These are phyloP conservation scores for Penicillium ochrochloron DNA, from an alignment of 495 filamentous ascomycete genomes.

Conservation along the genomic window DNA sequence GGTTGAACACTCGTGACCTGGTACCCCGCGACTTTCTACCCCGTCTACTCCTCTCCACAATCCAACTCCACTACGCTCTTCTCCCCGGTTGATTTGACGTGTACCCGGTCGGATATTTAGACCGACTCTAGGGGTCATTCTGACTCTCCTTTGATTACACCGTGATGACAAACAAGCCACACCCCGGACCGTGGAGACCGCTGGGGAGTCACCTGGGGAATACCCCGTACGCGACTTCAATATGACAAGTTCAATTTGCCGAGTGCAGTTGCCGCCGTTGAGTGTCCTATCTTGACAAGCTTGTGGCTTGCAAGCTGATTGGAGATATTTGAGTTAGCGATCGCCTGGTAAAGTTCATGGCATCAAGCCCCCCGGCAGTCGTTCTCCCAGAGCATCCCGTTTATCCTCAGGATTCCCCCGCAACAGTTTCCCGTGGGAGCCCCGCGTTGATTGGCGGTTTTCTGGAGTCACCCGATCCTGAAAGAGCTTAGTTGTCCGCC, in stretches of 20 bases:
- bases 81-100: too few relatives aligned
- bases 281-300: background rate
- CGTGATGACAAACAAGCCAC: background rate
- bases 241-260: background rate
- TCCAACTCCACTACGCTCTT: background rate
- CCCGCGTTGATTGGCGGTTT: background rate
- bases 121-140: background rate
- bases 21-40: background rate
- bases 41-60: background rate
- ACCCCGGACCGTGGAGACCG: background rate
- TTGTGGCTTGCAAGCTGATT: constrained; percentile 1
- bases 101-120: background rate
- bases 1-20: too few relatives aligned
- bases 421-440: background rate
- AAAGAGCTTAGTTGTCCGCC: constrained; percentile 2
- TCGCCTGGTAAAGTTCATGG: background rate
- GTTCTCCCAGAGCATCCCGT: background rate
- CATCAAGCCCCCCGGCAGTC: background rate
- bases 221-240: background rate
- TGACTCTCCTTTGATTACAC: background rate
- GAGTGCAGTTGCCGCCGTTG: background rate
- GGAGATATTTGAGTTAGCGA: constrained; percentile 5
- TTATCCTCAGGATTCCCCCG: background rate
- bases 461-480: background rate
- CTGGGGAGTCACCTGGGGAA: background rate